Base-by-base conservation (phyloP, 768 basidiomycete species). In the Calocybe indica region DNA sequence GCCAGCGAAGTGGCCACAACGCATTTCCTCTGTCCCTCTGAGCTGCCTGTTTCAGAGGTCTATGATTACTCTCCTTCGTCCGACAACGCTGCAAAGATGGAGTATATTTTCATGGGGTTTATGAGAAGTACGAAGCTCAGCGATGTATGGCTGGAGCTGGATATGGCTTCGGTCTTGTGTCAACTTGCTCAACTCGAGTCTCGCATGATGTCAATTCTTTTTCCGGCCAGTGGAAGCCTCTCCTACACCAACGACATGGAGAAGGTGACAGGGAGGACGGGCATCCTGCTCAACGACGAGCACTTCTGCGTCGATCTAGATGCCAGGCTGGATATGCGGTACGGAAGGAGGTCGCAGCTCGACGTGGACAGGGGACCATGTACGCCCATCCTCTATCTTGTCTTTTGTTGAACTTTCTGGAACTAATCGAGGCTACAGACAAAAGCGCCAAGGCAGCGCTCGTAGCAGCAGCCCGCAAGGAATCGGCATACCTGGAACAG, bases 301-400 rank as follows among this genome's bases (percentile, higher is more conserved):
- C 64, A 55, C 44, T 75, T 76, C 65, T 73, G 69, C 51, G 54
- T 75, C 46, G 72, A 72, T 58, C 72, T 68, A 58, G 77, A 78
- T 63, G 52, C 58, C 6, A 69, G 65, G 3, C 39, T 71, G 52
- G 54, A 28, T 56, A 13, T 78, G 60, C 79, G 76, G 76, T 73
- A 62, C 55, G 74, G 76, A 1, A 69, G 72, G 60, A 73, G 76
- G 48, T 62, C 72, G 49, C 60, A 71, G 66, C 74, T 78, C 49
- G 67, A 75, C 49, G 62, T 77, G 43, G 55, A 73, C 48, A 58
- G 78, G 50, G 75, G 76, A 71, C 76, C 78, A 46, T 78, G 78
- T 78, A 71, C 9, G 73, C 54, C 58, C 13, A 57, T 68, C 52
- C 22, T 61, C 54, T 63, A 41, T 58, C 54, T 64, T 55, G 65